phyloP scores from a whole-genome alignment of 2,329 filamentous ascomycete species.

The Phyllosticta paracitricarpa region DNA sequence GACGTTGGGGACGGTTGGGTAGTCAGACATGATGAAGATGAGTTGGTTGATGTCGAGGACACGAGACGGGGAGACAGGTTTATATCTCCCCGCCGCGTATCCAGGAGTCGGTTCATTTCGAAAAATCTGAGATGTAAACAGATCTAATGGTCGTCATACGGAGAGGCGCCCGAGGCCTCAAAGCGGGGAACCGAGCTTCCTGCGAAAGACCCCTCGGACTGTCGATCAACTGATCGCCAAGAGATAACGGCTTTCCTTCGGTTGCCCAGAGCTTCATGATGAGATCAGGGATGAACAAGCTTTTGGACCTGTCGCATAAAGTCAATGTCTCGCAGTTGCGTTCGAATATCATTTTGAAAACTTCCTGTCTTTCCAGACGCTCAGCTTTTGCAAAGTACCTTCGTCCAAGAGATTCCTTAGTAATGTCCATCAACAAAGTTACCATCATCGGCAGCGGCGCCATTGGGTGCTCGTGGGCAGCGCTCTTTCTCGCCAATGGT shows the following conservation, averaged over 20 bases:
- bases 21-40: neutral
- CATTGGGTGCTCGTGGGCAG: conserved; percentile 35
- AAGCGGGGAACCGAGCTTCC: neutral
- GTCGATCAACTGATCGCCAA: conserved; percentile 2
- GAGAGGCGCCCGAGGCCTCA: neutral
- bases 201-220: neutral
- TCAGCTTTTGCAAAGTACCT: neutral
- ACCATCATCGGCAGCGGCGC: conserved; percentile 29
- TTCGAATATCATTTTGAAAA: neutral
- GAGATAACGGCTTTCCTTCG: conserved; percentile 5
- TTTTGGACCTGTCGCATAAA: neutral
- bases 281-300: neutral
- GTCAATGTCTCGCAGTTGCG: neutral
- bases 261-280: neutral
- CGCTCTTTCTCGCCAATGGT: conserved; percentile 30
- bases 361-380: neutral
- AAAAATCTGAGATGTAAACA: neutral
- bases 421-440: conserved; percentile 15
- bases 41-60: neutral
- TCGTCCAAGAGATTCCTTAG: neutral
- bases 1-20: conserved; percentile 9
- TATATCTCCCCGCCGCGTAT: neutral
- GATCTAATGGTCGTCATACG: neutral
- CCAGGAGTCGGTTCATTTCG: neutral
- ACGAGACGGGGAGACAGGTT: neutral